Base-by-base conservation (phyloP, 306 rosid genomes). In the Vigna nakashimae region DNA sequence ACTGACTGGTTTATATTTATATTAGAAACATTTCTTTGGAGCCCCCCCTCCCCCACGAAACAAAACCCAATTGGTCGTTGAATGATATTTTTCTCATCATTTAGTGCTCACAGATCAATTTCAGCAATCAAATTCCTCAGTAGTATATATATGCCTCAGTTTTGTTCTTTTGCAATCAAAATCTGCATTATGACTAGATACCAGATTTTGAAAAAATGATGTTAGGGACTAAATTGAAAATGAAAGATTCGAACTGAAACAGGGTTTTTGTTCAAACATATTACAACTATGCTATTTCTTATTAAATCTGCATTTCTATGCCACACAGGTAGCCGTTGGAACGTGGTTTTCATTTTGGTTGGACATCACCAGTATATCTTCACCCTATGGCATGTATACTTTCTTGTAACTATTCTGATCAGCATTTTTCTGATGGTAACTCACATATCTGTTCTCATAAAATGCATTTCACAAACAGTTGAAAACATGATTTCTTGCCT, bases 361-460 rank as follows among this genome's bases (percentile, higher is more conserved):
- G 90, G 85, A 77, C 82, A 74, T 84, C 46, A 46, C 92, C 76
- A 91, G 85, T 76, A 63, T 95, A 75, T 82, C 98, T 80, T 90
- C 98, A 75, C 98, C 98, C 75, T 95, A 95, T 86, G 88, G 97
- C 98, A 92, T 92, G 98, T 95, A 95, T 95, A 91, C 82, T 85
- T 92, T 92, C 98, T 92, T 89, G 88, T 87, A 72, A 87, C 91
- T 92, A 86, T 82, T 87, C 82, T 89, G 89, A 87, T 82, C 87
- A 83, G 80, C 90, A 87, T 89, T 88, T 89, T 89, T 90, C 85
- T 89, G 84, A 92, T 88, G 91, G 97, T 89, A 92, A 94, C 96
- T 88, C 89, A 83, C 94, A 92, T 88, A 83, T 92, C 90, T 90
- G 84, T 90, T 75, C 90, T 83, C 65, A 56, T 57, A 70, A 51